Evolutionary conservation across 1,139 yeast species (phyloP).

Genomic region (Geotrichum aggregatum): DNA sequence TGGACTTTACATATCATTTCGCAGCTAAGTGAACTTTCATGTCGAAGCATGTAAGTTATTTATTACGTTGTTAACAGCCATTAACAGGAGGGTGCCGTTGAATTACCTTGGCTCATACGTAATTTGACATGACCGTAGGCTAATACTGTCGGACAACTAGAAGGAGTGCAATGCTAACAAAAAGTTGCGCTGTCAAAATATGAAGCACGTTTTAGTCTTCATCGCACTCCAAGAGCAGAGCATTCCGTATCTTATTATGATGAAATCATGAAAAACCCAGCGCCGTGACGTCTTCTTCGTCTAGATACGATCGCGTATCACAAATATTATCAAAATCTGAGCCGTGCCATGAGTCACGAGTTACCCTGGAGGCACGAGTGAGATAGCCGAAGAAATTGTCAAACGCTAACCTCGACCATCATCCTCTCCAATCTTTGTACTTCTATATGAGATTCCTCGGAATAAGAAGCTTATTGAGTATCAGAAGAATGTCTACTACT

Average conservation of each 20-base stretch:
- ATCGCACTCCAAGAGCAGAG: no score
- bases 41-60: no score
- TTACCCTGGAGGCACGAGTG: neutral
- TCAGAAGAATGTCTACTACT: slow-evolving; percentile 18
- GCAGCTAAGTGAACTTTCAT: no score
- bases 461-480: neutral
- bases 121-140: no score
- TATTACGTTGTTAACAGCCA: no score
- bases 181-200: no score
- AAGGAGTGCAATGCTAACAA: no score
- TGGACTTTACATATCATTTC: no score
- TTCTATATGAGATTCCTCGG: slow-evolving; percentile 11
- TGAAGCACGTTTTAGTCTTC: neutral
- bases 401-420: neutral
- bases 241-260: no score
- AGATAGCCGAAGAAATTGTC: neutral
- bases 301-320: neutral
- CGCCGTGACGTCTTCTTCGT: neutral
- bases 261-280: neutral
- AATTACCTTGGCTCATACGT: no score
- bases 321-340: neutral
- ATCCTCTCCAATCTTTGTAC: neutral
- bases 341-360: neutral
- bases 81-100: no score
- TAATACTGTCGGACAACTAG: no score